phyloP scores from a whole-genome alignment of 176 grass and related monocot species.

The Eremochloa ophiuroides region DNA sequence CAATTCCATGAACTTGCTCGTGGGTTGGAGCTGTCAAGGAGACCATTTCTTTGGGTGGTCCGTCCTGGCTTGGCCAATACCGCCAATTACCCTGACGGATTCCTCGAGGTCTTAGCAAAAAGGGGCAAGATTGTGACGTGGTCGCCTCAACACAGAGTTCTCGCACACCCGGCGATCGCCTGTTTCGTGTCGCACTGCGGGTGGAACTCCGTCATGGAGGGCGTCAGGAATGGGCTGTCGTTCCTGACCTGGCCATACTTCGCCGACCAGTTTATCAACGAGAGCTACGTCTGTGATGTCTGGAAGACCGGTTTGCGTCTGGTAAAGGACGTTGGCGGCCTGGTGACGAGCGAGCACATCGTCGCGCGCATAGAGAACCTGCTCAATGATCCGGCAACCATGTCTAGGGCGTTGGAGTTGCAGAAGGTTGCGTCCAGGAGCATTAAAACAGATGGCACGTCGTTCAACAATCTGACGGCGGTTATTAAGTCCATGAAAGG shows the following conservation, averaged over 20 bases:
- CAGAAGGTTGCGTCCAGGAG: slow-evolving; percentile 1
- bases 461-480: background rate
- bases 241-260: slow-evolving; percentile 39
- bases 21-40: slow-evolving; percentile 23
- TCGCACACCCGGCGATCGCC: background rate
- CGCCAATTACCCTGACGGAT: slow-evolving; percentile 5
- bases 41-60: slow-evolving; percentile 45
- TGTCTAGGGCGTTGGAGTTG: background rate
- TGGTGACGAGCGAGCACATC: slow-evolving; percentile 13
- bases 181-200: slow-evolving; percentile 40
- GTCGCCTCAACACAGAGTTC: background rate
- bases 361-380: background rate
- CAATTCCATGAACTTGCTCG: slow-evolving; percentile 40
- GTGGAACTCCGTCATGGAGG: slow-evolving; percentile 50
- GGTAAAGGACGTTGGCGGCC: background rate
- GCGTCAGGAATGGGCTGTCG: background rate
- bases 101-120: background rate
- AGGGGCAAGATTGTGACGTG: slow-evolving; percentile 34
- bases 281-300: slow-evolving; percentile 39
- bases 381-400: background rate
- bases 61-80: slow-evolving; percentile 8
- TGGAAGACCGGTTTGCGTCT: slow-evolving; percentile 29
- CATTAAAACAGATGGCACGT: background rate
- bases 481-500: slow-evolving; percentile 13
- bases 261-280: slow-evolving; percentile 25